Percentiles rank a stretch among this genome's conserved stretches.
Conservation (phyloP, 441 rosid species). For the Gossypium trilobum region DNA sequence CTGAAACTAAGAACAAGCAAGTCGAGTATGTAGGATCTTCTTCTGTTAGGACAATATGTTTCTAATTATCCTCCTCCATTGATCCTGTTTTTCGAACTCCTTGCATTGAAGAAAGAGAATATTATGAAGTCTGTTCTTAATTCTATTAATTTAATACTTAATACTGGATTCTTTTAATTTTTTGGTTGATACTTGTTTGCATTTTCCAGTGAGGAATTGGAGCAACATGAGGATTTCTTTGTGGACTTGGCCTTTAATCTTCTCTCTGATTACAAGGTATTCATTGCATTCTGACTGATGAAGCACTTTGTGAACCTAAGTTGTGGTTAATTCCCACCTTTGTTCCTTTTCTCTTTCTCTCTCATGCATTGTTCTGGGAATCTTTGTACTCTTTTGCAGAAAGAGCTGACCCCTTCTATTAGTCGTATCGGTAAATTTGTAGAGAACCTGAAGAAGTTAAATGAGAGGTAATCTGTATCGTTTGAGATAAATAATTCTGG, state of each 20-base stretch:
- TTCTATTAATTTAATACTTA: conserved; percentile 5
- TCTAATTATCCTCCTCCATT: neutral
- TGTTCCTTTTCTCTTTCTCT: neutral
- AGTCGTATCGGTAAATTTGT: conserved; percentile 64
- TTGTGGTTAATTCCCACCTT: neutral
- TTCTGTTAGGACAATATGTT: neutral
- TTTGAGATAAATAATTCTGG: conserved; percentile 6
- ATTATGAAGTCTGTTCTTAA: conserved; percentile 10
- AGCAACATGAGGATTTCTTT: conserved; percentile 74
- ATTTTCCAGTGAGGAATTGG: conserved; percentile 64
- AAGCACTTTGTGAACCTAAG: neutral
- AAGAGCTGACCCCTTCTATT: conserved; percentile 69
- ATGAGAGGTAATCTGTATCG: conserved; percentile 47
- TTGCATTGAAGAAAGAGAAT: neutral
- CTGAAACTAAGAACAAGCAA: conserved; percentile 64
- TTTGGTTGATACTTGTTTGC: conserved; percentile 20
- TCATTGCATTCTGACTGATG: conserved; percentile 2
- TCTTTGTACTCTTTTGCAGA: conserved; percentile 38
- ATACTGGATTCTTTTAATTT: conserved; percentile 8
- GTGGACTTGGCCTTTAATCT: conserved; percentile 52
- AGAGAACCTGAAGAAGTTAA: conserved; percentile 70
- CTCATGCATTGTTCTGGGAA: conserved; percentile 4
- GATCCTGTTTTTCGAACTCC: neutral
- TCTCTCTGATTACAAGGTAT: conserved; percentile 72
- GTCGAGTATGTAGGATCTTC: conserved; percentile 54